phyloP scores from a whole-genome alignment of 116 monocot species.

The Thalassia testudinum region DNA sequence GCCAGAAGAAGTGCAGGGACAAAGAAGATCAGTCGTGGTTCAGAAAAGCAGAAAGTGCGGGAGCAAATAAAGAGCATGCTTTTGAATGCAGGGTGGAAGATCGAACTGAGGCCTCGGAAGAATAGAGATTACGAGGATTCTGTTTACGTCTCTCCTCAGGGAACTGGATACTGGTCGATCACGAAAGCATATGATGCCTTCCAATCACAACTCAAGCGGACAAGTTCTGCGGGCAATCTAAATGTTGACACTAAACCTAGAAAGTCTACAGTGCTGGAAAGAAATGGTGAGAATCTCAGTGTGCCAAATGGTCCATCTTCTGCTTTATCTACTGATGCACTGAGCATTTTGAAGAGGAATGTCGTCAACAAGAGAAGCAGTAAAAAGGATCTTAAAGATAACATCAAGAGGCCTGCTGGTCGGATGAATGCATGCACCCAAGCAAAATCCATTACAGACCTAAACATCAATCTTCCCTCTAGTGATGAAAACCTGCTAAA shows the following conservation, averaged over 20 bases:
- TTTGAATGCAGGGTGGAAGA: constrained; percentile 67
- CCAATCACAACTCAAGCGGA: constrained; percentile 13
- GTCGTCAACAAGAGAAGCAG: constrained; percentile 27
- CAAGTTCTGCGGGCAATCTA: neutral
- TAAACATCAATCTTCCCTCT: neutral
- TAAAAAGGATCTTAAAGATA: constrained; percentile 4
- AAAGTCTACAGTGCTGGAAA: neutral
- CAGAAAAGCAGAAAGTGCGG: constrained; percentile 36
- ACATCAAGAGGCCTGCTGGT: neutral
- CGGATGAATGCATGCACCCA: constrained; percentile 2
- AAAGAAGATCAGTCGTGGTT: constrained; percentile 12
- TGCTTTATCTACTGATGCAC: constrained; percentile 21
- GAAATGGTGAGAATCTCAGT: constrained; percentile 2
- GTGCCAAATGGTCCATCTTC: constrained; percentile 6
- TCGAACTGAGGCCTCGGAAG: constrained; percentile 59
- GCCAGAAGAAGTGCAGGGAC: no score
- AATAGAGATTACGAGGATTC: constrained; percentile 47
- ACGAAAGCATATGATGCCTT: constrained; percentile 61
- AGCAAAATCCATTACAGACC: constrained; percentile 4
- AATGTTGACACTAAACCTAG: neutral
- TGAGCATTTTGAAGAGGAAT: constrained; percentile 48
- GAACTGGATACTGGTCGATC: constrained; percentile 69
- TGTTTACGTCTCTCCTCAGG: constrained; percentile 66
- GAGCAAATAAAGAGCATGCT: constrained; percentile 53
- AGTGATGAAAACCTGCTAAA: neutral